Evolutionary conservation across 2,329 filamentous ascomycete species (phyloP).

Genomic region (Grosmannia huntii): DNA sequence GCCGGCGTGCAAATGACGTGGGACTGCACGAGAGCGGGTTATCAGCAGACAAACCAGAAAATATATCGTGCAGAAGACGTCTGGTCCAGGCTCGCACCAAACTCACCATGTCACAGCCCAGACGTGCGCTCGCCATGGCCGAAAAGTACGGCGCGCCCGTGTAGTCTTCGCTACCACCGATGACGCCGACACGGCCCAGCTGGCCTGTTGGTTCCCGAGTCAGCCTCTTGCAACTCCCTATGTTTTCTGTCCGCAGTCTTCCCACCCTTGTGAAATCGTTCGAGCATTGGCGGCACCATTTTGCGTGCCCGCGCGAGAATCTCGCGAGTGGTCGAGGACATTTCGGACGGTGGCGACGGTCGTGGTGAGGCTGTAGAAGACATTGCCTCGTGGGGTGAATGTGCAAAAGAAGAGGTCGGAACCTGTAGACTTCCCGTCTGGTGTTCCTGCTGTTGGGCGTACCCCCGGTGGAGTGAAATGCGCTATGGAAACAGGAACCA

Average conservation of each 20-base stretch:
- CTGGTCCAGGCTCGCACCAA: not conserved
- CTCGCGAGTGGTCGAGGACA: conserved; percentile 60
- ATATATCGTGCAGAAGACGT: not conserved
- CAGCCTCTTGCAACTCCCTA: not conserved
- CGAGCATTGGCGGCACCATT: conserved; percentile 88
- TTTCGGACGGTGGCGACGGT: conserved; percentile 22
- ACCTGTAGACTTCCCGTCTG: not conserved
- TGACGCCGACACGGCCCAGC: conserved; percentile 80
- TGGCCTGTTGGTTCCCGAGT: conserved; percentile 48
- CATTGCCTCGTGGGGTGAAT: not conserved
- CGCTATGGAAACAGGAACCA: not conserved
- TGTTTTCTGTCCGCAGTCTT: not conserved
- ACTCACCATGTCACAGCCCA: conserved; percentile 78
- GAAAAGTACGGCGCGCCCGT: conserved; percentile 97
- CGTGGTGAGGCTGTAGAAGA: not conserved
- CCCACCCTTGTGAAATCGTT: conserved; percentile 89
- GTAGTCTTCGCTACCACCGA: conserved; percentile 91
- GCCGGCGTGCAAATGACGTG: conserved; percentile 92
- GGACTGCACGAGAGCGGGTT: conserved; percentile 37
- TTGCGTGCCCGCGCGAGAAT: conserved; percentile 71
- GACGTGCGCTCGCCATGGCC: conserved; percentile 83
- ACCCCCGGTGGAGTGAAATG: no score
- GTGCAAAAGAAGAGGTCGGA: not conserved
- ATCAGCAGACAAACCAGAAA: not conserved
- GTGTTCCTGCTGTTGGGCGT: not conserved